phyloP scores from a whole-genome alignment of 495 filamentous ascomycete species.

The Trichoderma parareesei region DNA sequence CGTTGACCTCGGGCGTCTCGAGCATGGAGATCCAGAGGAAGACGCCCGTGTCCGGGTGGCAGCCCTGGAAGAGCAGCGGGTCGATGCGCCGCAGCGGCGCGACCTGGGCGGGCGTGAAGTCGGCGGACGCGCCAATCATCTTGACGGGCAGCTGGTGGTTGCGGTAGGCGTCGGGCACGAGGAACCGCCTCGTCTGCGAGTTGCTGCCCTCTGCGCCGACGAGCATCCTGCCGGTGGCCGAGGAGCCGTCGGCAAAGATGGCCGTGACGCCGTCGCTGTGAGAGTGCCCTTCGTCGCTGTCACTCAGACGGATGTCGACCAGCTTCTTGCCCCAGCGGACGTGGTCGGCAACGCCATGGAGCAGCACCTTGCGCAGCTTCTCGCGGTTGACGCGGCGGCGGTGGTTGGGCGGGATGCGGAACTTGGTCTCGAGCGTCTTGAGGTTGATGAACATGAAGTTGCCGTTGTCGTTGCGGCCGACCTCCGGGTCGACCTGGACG shows the following conservation, averaged over 20 bases:
- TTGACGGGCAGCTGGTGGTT: conserved; percentile 40
- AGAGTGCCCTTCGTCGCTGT: conserved; percentile 10
- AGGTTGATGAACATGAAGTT: conserved; percentile 48
- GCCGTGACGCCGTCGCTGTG: conserved; percentile 28
- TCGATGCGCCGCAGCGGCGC: conserved; percentile 40
- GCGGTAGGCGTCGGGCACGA: conserved; percentile 26
- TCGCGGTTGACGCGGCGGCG: conserved; percentile 44
- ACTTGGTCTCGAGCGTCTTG: conserved; percentile 37
- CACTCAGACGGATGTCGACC: conserved; percentile 25
- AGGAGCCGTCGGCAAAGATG: conserved; percentile 43
- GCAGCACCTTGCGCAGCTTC: conserved; percentile 38
- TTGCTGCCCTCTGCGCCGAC: conserved; percentile 49
- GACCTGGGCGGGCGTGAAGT: conserved; percentile 33
- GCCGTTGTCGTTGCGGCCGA: conserved; percentile 37
- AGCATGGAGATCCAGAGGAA: conserved; percentile 45
- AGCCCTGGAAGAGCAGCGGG: conserved; percentile 52
- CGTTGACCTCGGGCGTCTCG: conserved; percentile 41
- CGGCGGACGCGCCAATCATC: conserved; percentile 38
- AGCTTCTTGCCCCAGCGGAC: conserved; percentile 44
- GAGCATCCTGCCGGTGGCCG: conserved; percentile 39
- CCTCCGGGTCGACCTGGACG: conserved; percentile 41
- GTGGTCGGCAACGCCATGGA: conserved; percentile 32
- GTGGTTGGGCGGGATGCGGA: conserved; percentile 37
- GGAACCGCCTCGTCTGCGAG: conserved; percentile 28
- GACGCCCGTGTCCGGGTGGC: conserved; percentile 45